Conservation (phyloP, 345 rosid genomes). For the Angophora floribunda region DNA sequence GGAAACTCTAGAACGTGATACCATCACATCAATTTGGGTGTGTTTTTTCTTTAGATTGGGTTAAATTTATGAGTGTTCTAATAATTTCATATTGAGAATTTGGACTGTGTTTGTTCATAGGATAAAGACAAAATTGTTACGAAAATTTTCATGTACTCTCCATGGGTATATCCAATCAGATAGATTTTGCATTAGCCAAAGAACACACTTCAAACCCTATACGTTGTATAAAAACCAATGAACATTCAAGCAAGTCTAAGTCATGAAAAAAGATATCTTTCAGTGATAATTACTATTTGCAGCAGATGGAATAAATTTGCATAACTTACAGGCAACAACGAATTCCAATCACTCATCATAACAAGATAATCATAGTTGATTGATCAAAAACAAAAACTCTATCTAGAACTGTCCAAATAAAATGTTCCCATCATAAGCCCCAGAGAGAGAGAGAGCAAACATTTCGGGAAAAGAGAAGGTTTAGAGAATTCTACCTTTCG, state of each 20-base stretch:
- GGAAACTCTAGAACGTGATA: no score
- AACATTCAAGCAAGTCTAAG: background rate
- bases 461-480: background rate
- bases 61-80: no score
- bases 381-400: no score
- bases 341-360: background rate
- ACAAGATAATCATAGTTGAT: background rate
- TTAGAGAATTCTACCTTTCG: conserved; percentile 52
- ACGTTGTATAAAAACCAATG: background rate
- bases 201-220: background rate
- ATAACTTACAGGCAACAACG: background rate
- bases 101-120: no score
- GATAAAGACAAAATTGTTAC: no score
- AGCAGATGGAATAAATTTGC: background rate
- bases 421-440: background rate
- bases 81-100: no score
- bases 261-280: background rate
- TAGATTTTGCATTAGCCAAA: background rate
- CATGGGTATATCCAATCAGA: background rate
- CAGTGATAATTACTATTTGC: background rate
- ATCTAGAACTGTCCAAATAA: no score
- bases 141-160: no score
- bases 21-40: no score
- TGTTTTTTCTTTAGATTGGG: no score
- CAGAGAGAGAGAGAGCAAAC: background rate